Base-by-base conservation (phyloP, 2,329 filamentous ascomycete genomes). In the Fusarium penzigii region DNA sequence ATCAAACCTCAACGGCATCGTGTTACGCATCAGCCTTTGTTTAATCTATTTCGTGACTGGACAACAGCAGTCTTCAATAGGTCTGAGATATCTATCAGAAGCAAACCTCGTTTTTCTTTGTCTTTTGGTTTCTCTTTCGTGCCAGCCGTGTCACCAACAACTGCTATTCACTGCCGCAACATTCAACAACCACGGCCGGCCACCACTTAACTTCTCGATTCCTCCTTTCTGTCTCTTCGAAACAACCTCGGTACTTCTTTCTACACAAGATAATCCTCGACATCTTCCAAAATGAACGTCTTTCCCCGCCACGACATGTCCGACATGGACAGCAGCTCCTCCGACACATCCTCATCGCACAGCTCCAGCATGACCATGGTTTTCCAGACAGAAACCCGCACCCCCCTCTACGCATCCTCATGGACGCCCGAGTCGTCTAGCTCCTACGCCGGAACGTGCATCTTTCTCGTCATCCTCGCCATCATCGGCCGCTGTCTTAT, bases 361-460 rank as follows among this genome's bases (percentile, higher is more conserved):
- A 45, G 46, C n/a, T 53, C 45, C 49, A 52, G 58, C 17, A 81
- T 80, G 78, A 70, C 72, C 68, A 74, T 76, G 65, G 69, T 81
- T 59, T 94, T 94, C 79, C 86, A 86, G 59, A 82, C 71, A 55
- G 64, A 73, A 52, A 73, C 70, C 44, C 62, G 64, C 48, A 83
- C 80, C 5, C 69, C 81, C 1, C 76, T 84, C 53, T 84, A 75
- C 72, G 86, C 89, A 14, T 69, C 73, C 17, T 70, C 77, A 47
- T 97, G 92, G 91, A 88, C 88, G 3, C 93, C 93, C 6, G 73
- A 68, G 29, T 86, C 75, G 36, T 75, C 80, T 6, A 90, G 87
- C 62, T 75, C 81, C 53, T 97, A 97, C 72, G 91, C 90, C 2
- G 93, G 85, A 50, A 96, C 91, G 29, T 96, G 93, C 77, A 89